Evolutionary conservation across 768 basidiomycete species (phyloP).

Genomic region (Lentinus brumalis): DNA sequence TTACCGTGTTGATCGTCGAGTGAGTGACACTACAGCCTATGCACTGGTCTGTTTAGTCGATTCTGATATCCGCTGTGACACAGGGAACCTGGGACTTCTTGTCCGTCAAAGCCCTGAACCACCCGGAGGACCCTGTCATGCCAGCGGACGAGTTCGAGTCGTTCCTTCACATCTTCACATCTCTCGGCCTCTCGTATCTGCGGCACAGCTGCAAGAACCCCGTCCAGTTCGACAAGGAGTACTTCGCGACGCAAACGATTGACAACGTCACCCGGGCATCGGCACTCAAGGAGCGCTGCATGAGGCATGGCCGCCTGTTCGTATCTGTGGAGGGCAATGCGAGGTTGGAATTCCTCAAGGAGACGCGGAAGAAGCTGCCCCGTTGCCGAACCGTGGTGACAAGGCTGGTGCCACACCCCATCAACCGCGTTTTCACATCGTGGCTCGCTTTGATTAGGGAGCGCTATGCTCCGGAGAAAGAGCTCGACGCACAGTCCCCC

Average conservation of each 20-base stretch:
- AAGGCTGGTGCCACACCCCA: too few relatives aligned
- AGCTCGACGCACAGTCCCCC: too few relatives aligned
- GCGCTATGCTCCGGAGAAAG: too few relatives aligned
- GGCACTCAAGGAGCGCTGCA: background rate
- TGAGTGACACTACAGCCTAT: background rate
- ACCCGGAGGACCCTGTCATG: constrained; percentile 6
- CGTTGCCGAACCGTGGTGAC: too few relatives aligned
- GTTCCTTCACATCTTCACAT: constrained; percentile 17
- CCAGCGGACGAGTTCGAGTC: constrained; percentile 24
- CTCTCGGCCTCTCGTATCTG: constrained; percentile 2
- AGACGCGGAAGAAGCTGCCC: background rate
- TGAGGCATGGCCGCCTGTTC: background rate
- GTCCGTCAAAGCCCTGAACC: constrained; percentile 12
- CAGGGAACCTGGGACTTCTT: constrained; percentile 27
- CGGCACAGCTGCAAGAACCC: background rate
- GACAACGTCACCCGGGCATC: background rate
- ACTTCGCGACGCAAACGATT: background rate
- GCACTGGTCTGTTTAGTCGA: too few relatives aligned
- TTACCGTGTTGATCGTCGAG: background rate
- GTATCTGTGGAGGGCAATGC: background rate
- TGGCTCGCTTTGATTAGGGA: too few relatives aligned
- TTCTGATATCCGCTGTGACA: too few relatives aligned
- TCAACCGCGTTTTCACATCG: too few relatives aligned
- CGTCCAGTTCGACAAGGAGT: background rate
- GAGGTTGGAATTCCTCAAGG: background rate